Evolutionary conservation across 225 moss, liverwort and hornwort species (phyloP).

Genomic region (Anthoceros angustus): DNA sequence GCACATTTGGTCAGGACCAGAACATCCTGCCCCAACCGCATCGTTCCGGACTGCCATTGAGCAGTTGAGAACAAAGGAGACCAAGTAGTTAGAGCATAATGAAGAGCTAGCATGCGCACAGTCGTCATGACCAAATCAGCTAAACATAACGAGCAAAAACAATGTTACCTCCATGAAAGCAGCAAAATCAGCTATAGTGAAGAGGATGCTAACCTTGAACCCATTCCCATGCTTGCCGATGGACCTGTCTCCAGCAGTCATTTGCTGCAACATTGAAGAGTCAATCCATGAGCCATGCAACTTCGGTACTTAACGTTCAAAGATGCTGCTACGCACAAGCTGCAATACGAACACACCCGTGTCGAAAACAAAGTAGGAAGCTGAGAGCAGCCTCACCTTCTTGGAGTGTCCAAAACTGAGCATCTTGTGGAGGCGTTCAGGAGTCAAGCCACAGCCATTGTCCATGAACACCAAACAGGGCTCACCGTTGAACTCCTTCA

Average conservation of each 20-base stretch:
- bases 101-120: background rate
- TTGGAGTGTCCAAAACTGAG: conserved; percentile 42
- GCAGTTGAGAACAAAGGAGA: too few species aligned
- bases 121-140: background rate
- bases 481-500: conserved; percentile 34
- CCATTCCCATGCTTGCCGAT: conserved; percentile 43
- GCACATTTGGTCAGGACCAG: conserved; percentile 37
- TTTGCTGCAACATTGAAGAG: conserved; percentile 23
- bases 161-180: too few species aligned
- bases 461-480: conserved; percentile 44
- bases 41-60: conserved; percentile 30
- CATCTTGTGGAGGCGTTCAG: conserved; percentile 40
- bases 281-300: background rate
- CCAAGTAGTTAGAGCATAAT: background rate
- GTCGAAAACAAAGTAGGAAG: background rate
- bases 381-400: conserved; percentile 15
- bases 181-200: background rate
- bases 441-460: conserved; percentile 33
- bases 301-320: background rate
- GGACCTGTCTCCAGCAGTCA: conserved; percentile 28
- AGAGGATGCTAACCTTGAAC: conserved; percentile 22
- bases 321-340: background rate
- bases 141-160: background rate
- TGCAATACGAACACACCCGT: background rate
- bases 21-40: conserved; percentile 37